phyloP scores from a whole-genome alignment of 106 monocot genomes.

The Vanilla planifolia region DNA sequence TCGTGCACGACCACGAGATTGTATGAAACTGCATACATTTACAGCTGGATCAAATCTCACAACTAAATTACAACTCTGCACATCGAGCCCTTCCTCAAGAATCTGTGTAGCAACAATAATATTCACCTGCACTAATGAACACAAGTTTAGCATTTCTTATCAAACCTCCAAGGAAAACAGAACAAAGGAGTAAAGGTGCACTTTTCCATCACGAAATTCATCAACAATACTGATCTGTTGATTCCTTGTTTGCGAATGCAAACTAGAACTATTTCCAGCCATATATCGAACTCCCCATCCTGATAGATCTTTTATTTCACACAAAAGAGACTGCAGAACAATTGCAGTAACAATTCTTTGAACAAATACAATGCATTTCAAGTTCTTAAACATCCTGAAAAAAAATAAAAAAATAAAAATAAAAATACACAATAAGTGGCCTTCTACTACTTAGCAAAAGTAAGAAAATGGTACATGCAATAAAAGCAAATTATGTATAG shows the following conservation, averaged over 20 bases:
- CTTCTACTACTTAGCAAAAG: too few relatives aligned
- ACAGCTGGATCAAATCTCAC: conserved; percentile 52
- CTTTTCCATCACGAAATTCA: conserved; percentile 50
- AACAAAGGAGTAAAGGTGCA: not conserved
- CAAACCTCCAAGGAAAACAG: not conserved
- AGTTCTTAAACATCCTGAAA: conserved; percentile 30
- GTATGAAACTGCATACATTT: conserved; percentile 71
- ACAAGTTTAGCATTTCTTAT: not conserved
- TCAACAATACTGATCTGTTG: conserved; percentile 51
- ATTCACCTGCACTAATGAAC: conserved; percentile 30
- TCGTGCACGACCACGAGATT: conserved; percentile 70
- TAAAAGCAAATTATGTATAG: not conserved
- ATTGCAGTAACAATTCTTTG: conserved; percentile 58
- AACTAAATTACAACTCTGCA: conserved; percentile 70
- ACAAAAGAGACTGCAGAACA: conserved; percentile 42
- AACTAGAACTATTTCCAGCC: conserved; percentile 33
- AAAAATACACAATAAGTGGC: too few relatives aligned
- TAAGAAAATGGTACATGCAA: too few relatives aligned
- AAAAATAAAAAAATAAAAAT: not conserved
- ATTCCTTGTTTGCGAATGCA: conserved; percentile 35
- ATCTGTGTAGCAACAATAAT: conserved; percentile 69
- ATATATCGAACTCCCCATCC: conserved; percentile 38
- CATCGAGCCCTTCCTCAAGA: conserved; percentile 75
- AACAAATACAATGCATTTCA: conserved; percentile 76
- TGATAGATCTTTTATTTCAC: conserved; percentile 25